These are phyloP conservation scores for Geotrichum citri-aurantii DNA, from an alignment of 1,139 yeast genomes.

Conservation along the genomic window DNA sequence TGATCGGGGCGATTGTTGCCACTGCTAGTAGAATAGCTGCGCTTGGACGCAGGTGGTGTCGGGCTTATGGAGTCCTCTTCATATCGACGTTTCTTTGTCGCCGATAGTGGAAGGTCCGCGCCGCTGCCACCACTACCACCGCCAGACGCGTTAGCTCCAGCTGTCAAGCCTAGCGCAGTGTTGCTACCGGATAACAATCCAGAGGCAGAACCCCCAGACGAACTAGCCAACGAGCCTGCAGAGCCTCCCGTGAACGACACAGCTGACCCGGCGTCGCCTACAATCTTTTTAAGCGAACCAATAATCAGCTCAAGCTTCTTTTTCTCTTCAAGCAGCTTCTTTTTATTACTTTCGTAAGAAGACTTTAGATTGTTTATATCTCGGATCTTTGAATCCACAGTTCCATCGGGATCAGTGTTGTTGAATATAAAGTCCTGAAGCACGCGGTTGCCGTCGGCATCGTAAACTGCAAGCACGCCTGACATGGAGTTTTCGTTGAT, in stretches of 20 bases:
- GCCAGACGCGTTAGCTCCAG: background rate
- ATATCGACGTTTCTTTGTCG: background rate
- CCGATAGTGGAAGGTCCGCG: background rate
- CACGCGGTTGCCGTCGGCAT: slow-evolving; percentile 17
- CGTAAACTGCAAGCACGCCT: slow-evolving; percentile 18
- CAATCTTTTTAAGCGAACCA: slow-evolving; percentile 15
- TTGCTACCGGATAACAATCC: background rate
- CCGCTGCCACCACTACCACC: background rate
- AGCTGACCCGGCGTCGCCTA: slow-evolving; percentile 12
- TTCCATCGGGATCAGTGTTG: background rate
- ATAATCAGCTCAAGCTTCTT: slow-evolving; percentile 16
- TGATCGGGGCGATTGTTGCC: slow-evolving; percentile 2
- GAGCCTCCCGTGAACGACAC: background rate
- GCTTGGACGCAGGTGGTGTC: background rate
- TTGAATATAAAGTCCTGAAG: slow-evolving; percentile 12
- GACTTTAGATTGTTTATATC: slow-evolving; percentile 10
- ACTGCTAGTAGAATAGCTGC: background rate
- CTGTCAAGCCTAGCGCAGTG: background rate
- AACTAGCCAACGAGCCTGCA: background rate
- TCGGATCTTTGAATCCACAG: background rate
- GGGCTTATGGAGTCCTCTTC: slow-evolving; percentile 9
- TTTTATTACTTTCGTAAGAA: slow-evolving; percentile 9
- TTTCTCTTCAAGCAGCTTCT: slow-evolving; percentile 13
- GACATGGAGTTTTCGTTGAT: slow-evolving; percentile 17
- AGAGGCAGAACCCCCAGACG: background rate